These are phyloP conservation scores for Berkeleyomyces basicola DNA, from an alignment of 2,329 filamentous ascomycete species.

Conservation along the genomic window DNA sequence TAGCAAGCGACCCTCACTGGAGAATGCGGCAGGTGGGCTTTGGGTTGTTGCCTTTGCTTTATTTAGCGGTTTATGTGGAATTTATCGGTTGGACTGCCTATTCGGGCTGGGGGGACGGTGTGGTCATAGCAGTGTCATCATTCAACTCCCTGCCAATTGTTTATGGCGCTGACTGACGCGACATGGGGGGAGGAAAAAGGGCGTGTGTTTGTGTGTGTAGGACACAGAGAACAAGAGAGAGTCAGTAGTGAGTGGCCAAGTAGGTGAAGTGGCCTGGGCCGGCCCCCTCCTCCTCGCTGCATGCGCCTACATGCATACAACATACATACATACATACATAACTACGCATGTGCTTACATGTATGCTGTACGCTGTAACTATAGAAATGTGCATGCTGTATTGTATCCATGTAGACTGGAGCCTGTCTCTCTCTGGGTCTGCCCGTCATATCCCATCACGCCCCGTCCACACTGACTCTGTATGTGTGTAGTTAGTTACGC, in stretches of 20 bases:
- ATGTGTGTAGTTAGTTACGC: too few species aligned
- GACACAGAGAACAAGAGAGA: too few species aligned
- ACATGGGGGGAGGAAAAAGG: not conserved
- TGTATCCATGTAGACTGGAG: too few species aligned
- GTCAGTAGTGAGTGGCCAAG: too few species aligned
- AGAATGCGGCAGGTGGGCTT: not conserved
- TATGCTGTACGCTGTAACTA: not conserved
- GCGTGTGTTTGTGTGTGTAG: not conserved
- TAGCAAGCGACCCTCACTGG: conserved; percentile 7
- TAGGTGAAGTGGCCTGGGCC: not conserved
- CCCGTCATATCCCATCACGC: too few species aligned
- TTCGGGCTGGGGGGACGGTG: conserved; percentile 1
- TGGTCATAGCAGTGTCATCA: conserved; percentile 4
- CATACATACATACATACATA: not conserved
- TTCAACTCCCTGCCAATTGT: conserved; percentile 2
- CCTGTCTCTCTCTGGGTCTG: too few species aligned
- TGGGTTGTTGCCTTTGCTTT: conserved; percentile 9
- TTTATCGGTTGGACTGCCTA: conserved; percentile 5
- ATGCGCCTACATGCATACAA: not conserved
- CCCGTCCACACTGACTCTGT: too few species aligned
- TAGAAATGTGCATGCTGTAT: too few species aligned
- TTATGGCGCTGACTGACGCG: conserved; percentile 4
- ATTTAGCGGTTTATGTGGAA: conserved; percentile 7
- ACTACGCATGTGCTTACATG: not conserved
- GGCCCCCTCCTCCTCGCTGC: not conserved